These are phyloP conservation scores for Nepenthes mirabilis DNA, from an alignment of 148 eudicot genomes.

Conservation along the genomic window DNA sequence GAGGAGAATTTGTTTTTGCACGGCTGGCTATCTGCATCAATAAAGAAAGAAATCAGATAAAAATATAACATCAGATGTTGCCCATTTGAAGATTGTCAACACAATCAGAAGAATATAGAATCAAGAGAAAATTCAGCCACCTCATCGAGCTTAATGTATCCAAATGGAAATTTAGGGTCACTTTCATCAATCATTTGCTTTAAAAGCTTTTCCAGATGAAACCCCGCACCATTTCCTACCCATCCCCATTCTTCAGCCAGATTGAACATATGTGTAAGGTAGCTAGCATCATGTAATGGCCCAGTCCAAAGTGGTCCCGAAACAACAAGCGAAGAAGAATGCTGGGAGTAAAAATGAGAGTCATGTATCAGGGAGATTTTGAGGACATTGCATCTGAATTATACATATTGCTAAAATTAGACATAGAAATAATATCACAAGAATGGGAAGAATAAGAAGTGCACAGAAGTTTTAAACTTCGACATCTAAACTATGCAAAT, in stretches of 20 bases:
- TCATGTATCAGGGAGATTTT: not conserved
- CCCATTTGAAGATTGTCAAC: not conserved
- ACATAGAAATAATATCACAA: not conserved
- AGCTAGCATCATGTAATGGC: constrained; percentile 60
- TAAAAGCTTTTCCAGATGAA: constrained; percentile 52
- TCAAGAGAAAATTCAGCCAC: constrained; percentile 15
- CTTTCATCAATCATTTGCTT: constrained; percentile 83
- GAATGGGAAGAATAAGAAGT: too few relatives aligned
- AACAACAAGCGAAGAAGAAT: constrained; percentile 38
- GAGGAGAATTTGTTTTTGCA: constrained; percentile 79
- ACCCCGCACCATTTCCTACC: constrained; percentile 43
- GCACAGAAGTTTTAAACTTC: too few relatives aligned
- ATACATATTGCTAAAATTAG: not conserved
- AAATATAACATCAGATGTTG: not conserved
- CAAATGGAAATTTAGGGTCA: constrained; percentile 60
- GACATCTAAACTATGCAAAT: too few relatives aligned
- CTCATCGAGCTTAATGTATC: constrained; percentile 74
- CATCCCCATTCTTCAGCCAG: constrained; percentile 85
- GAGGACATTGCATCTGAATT: not conserved
- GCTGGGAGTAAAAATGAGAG: constrained; percentile 27
- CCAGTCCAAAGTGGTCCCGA: constrained; percentile 98
- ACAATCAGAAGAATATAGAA: not conserved
- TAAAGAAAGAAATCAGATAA: not conserved
- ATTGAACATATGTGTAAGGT: constrained; percentile 49
- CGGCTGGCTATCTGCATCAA: constrained; percentile 65